These are phyloP conservation scores for Gossypioides kirkii DNA, from an alignment of 345 rosid species.

Conservation along the genomic window DNA sequence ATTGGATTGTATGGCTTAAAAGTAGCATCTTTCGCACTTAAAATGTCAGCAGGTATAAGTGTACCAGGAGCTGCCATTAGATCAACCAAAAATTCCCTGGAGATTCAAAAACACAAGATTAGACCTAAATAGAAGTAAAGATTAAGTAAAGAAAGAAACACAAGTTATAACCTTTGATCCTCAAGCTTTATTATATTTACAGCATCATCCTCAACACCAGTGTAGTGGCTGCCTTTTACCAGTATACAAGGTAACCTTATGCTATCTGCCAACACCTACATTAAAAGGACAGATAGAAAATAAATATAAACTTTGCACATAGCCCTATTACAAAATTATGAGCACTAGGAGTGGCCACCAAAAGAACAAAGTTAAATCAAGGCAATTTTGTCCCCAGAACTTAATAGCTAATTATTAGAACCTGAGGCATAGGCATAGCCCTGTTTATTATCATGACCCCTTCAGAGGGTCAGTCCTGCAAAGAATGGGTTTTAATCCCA, in stretches of 20 bases:
- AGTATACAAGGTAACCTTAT: conserved; percentile 79
- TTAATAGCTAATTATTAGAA: neutral
- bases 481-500: neutral
- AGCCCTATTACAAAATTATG: neutral
- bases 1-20: conserved; percentile 44
- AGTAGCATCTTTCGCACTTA: conserved; percentile 48
- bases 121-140: conserved; percentile 16
- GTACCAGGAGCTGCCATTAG: conserved; percentile 99
- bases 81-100: conserved; percentile 99
- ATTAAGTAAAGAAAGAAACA: conserved; percentile 21
- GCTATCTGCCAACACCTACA: conserved; percentile 88
- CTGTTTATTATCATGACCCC: neutral
- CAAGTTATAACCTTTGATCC: conserved; percentile 68
- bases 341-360: neutral
- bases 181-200: conserved; percentile 83
- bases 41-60: conserved; percentile 90
- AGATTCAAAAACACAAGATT: conserved; percentile 27
- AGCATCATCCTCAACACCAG: conserved; percentile 97
- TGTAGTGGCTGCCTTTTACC: conserved; percentile 98
- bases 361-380: conserved; percentile 4
- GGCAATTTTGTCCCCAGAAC: neutral
- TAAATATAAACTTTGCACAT: neutral
- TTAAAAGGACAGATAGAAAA: conserved; percentile 23
- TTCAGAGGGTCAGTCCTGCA: neutral
- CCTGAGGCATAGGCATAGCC: neutral